Evolutionary conservation across 345 rosid genomes (phyloP), one percentile per base, ranked within the genome.

Genomic region (Psidium friedrichsthalianum): DNA sequence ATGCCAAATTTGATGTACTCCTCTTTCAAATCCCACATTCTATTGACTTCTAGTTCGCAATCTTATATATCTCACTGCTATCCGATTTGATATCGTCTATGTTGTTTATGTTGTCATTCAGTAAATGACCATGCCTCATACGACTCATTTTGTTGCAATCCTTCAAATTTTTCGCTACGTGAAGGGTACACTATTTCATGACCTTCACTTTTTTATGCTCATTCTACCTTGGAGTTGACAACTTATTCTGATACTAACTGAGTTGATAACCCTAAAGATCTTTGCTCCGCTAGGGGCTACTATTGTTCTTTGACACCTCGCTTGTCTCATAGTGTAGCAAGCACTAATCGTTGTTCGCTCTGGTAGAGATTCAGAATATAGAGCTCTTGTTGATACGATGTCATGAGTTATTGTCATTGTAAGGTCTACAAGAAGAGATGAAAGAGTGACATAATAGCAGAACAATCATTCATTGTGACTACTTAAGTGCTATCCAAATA

Each of bases 211-310:
- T 57, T 25, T 25, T 25, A 49, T 49, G 15, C 15, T 11, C 27
- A 24, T 57, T 11, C 12, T 57, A 25, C 15, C 13, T 25, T 57
- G 29, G 64, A 57, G 27, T 57, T 57, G 5, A 25, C 0, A 11
- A 2, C 29, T 25, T 25, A 57, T 57, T 57, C 3, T 57, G 6
- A 57, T 13, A 0, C 0, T 11, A 1, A 3, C 0, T 11, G 0
- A 14, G 6, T 3, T 2, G 0, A 3, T 57, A 14, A 57, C 29
- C n/a, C 12, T 57, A 6, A 1, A 11, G 29, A 25, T 57, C 5
- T 7, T 57, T 0, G 1, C 64, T 57, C 64, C 32, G 25, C 29
- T 11, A 25, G 5, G 29, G 16, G 16, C 32, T 57, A 58, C 14
- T 0, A 29, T 59, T n/a, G 7, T n/a, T 59, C n/a, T 59, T 6